Percentiles rank a stretch among this genome's conserved stretches.
phyloP scores from a whole-genome alignment of 2,329 filamentous ascomycete genomes.

The Exophiala viscosa region DNA sequence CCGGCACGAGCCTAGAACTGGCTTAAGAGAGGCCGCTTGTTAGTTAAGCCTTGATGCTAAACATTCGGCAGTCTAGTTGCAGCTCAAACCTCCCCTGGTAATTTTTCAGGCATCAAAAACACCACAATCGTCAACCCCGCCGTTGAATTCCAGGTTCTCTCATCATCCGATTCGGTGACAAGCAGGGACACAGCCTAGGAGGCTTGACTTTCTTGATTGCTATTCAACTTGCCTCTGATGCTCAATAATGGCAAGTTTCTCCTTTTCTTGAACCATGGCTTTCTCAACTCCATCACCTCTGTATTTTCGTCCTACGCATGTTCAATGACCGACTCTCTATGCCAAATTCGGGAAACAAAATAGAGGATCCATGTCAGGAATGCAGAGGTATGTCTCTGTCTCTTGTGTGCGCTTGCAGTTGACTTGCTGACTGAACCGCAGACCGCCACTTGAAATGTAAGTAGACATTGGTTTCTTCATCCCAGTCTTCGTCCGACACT shows the following conservation, averaged over 20 bases:
- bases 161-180: neutral
- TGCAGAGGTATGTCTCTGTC: slow-evolving; percentile 26
- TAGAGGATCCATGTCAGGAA: slow-evolving; percentile 29
- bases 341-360: slow-evolving; percentile 23
- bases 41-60: too few species aligned
- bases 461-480: slow-evolving; percentile 1
- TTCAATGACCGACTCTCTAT: slow-evolving; percentile 18
- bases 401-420: neutral
- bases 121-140: too few species aligned
- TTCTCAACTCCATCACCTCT: slow-evolving; percentile 4
- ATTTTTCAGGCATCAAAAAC: too few species aligned
- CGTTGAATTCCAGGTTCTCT: neutral
- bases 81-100: too few species aligned
- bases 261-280: neutral
- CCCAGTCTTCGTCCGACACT: slow-evolving; percentile 1
- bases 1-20: too few species aligned
- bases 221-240: slow-evolving; percentile 9
- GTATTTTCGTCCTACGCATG: slow-evolving; percentile 9
- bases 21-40: too few species aligned
- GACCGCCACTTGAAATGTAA: slow-evolving; percentile 30
- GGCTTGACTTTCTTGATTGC: neutral
- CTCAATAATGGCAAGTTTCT: slow-evolving; percentile 12
- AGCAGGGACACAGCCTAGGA: neutral
- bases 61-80: too few species aligned
- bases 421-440: slow-evolving; percentile 18